Conservation (phyloP, 2,329 filamentous ascomycete species). For the Fusarium protoensiforme region DNA sequence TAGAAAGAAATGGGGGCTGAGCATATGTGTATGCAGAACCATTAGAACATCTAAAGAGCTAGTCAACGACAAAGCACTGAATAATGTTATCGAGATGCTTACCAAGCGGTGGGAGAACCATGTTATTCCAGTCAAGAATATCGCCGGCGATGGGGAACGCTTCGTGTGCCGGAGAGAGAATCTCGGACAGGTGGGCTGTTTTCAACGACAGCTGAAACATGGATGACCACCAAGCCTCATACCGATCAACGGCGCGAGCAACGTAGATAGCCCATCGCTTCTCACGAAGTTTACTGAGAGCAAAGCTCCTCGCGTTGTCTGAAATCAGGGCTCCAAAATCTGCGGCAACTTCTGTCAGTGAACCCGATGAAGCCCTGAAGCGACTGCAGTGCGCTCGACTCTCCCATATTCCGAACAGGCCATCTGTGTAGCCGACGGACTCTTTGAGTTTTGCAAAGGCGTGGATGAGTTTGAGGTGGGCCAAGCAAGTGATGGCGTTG, state of each 20-base stretch:
- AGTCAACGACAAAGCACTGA: not conserved
- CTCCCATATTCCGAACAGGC: constrained; percentile 68
- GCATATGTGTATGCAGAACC: constrained; percentile 77
- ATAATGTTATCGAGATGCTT: not conserved
- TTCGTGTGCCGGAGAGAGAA: not conserved
- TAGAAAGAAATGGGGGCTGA: constrained; percentile 66
- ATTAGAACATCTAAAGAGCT: constrained; percentile 68
- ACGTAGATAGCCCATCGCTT: constrained; percentile 75
- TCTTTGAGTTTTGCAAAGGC: constrained; percentile 70
- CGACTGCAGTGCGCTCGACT: constrained; percentile 38
- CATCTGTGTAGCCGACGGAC: constrained; percentile 66
- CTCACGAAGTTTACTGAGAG: constrained; percentile 64
- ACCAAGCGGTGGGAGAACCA: constrained; percentile 1
- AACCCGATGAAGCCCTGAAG: not conserved
- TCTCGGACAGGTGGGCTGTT: not conserved
- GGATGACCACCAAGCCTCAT: constrained; percentile 66
- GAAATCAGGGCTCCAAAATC: not conserved
- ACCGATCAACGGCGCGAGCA: constrained; percentile 69
- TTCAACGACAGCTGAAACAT: not conserved
- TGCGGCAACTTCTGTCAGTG: too few relatives aligned
- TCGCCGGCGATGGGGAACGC: not conserved
- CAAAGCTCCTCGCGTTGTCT: constrained; percentile 38
- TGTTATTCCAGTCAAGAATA: not conserved
- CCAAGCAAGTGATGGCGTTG: not conserved
- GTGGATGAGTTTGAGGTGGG: constrained; percentile 73